Percentiles rank a stretch among this genome's conserved stretches.
Evolutionary conservation across 1,284 basidiomycete species (phyloP).

Genomic region (Sanghuangporus baumii): DNA sequence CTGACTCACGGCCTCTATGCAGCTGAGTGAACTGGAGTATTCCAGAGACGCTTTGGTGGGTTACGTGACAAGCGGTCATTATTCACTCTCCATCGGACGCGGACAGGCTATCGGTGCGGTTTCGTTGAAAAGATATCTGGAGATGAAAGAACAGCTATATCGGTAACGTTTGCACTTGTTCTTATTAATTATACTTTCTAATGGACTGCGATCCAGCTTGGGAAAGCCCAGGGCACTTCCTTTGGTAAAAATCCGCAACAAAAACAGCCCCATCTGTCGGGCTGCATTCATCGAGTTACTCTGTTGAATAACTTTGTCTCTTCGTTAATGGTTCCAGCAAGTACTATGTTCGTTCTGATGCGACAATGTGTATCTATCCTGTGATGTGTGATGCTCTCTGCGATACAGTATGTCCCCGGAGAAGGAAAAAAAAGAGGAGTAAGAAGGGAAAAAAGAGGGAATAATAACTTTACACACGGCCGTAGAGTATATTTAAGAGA

Average conservation of each 20-base stretch:
- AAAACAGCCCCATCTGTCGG: conserved; percentile 34
- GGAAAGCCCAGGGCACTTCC: conserved; percentile 19
- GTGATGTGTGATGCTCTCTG: background rate
- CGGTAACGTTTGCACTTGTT: conserved; percentile 33
- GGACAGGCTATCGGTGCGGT: conserved; percentile 74
- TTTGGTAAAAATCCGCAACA: conserved; percentile 38
- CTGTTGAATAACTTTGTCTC: background rate
- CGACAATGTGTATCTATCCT: conserved; percentile 1
- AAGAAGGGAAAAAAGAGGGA: background rate
- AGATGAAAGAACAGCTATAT: conserved; percentile 43
- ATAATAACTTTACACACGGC: background rate
- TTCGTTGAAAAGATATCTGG: conserved; percentile 48
- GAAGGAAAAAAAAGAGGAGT: background rate
- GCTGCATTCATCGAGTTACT: conserved; percentile 27
- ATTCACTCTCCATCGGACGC: conserved; percentile 68
- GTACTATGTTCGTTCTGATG: conserved; percentile 21
- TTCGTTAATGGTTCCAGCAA: background rate
- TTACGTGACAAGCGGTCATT: conserved; percentile 76
- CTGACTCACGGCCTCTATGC: conserved; percentile 35
- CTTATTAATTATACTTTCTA: background rate
- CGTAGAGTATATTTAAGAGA: conserved; percentile 1
- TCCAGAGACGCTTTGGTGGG: conserved; percentile 51
- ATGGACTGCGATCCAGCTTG: conserved; percentile 20
- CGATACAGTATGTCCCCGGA: conserved; percentile 8
- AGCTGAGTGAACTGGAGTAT: conserved; percentile 10